These are phyloP conservation scores for Cryptosporidium parvum DNA, from an alignment of 169 alveolate species.

Conservation along the genomic window DNA sequence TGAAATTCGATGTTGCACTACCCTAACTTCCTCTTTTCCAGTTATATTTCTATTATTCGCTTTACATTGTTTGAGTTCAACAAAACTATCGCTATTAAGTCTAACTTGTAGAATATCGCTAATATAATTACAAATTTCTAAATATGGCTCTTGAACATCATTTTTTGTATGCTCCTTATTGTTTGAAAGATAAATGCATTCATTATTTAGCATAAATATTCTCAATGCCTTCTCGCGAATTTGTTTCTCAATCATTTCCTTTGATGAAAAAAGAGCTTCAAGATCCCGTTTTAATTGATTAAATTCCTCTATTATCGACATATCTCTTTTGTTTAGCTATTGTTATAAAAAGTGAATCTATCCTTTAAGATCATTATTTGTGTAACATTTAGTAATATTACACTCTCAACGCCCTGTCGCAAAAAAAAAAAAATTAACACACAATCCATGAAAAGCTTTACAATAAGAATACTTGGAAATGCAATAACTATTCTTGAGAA, in stretches of 20 bases:
- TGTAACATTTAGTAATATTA: neutral
- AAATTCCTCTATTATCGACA: conserved; percentile 33
- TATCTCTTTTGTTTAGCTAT: neutral
- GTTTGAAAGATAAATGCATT: conserved; percentile 44
- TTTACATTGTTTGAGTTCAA: neutral
- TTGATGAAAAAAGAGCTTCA: conserved; percentile 48
- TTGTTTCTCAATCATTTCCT: conserved; percentile 32
- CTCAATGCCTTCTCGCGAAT: conserved; percentile 34
- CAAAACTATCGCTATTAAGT: neutral
- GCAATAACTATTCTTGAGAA: neutral
- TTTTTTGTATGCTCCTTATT: neutral
- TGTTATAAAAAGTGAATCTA: neutral
- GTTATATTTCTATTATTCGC: neutral
- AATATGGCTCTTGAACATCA: neutral
- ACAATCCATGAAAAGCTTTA: neutral
- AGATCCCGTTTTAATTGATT: conserved; percentile 37
- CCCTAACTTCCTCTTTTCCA: neutral
- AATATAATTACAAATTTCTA: conserved; percentile 53
- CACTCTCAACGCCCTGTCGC: conserved; percentile 42
- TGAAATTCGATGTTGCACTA: neutral
- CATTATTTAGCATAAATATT: conserved; percentile 35
- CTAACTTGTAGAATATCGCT: conserved; percentile 30
- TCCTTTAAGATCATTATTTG: neutral
- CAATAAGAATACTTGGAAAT: neutral
- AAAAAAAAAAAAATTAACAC: neutral